phyloP scores from a whole-genome alignment of 2,329 filamentous ascomycete genomes.

The Coleophoma eucalyptorum region DNA sequence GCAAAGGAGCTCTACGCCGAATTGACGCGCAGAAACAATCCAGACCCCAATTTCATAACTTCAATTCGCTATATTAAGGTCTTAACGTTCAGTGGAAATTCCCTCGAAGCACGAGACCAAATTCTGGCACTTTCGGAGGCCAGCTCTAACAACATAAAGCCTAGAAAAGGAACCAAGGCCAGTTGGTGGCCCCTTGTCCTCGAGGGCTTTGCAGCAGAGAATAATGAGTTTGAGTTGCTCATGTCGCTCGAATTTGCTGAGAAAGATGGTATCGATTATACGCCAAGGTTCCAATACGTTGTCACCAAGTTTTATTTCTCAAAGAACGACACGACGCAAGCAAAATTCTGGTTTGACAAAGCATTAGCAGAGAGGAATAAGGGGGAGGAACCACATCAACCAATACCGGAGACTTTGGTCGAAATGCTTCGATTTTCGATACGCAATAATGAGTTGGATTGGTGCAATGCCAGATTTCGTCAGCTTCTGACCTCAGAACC shows the following conservation, averaged over 20 bases:
- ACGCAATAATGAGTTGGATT: slow-evolving; percentile 54
- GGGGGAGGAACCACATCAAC: slow-evolving; percentile 14
- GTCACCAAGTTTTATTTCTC: slow-evolving; percentile 61
- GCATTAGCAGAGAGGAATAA: not conserved
- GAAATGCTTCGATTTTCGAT: slow-evolving; percentile 58
- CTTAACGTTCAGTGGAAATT: slow-evolving; percentile 17
- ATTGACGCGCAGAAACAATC: slow-evolving; percentile 3
- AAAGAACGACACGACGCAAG: slow-evolving; percentile 52
- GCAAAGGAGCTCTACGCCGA: slow-evolving; percentile 14
- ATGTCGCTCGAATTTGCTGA: slow-evolving; percentile 50
- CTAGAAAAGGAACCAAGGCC: not conserved
- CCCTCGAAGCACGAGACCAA: slow-evolving; percentile 19
- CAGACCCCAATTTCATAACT: not conserved
- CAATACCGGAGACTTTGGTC: slow-evolving; percentile 41
- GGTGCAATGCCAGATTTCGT: slow-evolving; percentile 59
- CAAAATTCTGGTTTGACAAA: slow-evolving; percentile 64
- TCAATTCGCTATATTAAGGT: slow-evolving; percentile 6
- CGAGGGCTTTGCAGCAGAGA: slow-evolving; percentile 58
- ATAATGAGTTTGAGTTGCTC: slow-evolving; percentile 53
- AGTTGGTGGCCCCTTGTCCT: slow-evolving; percentile 46
- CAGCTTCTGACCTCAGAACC: slow-evolving; percentile 35
- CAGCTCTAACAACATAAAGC: slow-evolving; percentile 1
- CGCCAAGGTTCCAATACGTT: slow-evolving; percentile 42
- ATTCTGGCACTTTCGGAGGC: slow-evolving; percentile 2
- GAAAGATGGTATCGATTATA: slow-evolving; percentile 40